Evolutionary conservation across 805 yeast genomes (phyloP), one percentile per base, ranked within the genome.

Genomic region (Cephaloascus albidus): DNA sequence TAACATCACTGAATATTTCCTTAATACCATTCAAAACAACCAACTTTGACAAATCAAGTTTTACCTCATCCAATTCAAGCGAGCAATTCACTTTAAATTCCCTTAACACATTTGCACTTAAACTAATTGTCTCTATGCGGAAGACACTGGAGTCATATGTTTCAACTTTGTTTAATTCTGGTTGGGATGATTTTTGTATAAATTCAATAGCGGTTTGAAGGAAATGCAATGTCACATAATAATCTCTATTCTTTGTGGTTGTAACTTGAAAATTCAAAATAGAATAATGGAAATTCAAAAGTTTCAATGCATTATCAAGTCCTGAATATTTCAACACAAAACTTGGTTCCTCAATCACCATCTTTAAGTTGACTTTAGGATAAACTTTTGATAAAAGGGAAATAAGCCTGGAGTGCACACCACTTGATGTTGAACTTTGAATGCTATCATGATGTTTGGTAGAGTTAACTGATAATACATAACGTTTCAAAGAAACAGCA

Each of bases 241-340:
- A 66, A 27, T 57, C 58, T 38, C 64, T 47, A 14, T 50, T 43
- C 8, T 40, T 43, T 2, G 63, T 55, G 1, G 70, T 65, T 30
- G 48, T 33, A 3, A 64, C 43, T 35, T 58, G 65, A 32, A 66
- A 45, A 40, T 60, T 53, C 39, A 65, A 46, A 40, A 62, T 51
- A 3, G 69, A 58, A 44, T 58, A 64, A 1, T 63, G 53, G 23
- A 60, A 52, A 39, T 57, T 55, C 20, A 66, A 41, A 27, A 65
- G 38, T 40, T 15, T 16, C 6, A 31, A n/a, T 5, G 8, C 6
- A 16, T 31, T n/a, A 15, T 31, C 33, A 6, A 12, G 12, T 8
- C 8, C 18, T 15, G 33, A 8, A 16, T 31, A 16, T 16, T 31
- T 31, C 15, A 31, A 16, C 8, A 31, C 33, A 6, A 31, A 10